These are phyloP conservation scores for Perkinsus marinus DNA, from an alignment of 169 alveolate genomes.

Conservation along the genomic window DNA sequence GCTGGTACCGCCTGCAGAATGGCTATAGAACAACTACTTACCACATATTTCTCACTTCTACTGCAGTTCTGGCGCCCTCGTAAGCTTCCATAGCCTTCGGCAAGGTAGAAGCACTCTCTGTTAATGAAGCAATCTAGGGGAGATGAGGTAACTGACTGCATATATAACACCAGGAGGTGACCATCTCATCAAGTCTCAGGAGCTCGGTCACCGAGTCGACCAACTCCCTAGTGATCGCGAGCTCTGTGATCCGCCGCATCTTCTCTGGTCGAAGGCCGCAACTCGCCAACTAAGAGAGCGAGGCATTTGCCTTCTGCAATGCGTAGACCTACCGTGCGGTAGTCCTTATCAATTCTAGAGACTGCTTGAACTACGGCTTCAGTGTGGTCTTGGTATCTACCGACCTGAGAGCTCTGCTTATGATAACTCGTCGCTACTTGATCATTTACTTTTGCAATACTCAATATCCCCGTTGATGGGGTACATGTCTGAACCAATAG, in stretches of 20 bases:
- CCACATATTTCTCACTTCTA: neutral
- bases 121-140: too few species aligned
- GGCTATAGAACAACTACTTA: neutral
- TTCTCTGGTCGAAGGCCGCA: neutral
- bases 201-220: neutral
- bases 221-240: neutral
- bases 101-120: too few species aligned
- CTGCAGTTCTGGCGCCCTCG: neutral
- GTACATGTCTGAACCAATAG: neutral
- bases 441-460: neutral
- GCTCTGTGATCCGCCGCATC: neutral
- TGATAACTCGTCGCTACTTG: neutral
- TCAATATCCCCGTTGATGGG: neutral
- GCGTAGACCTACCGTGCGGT: too few species aligned
- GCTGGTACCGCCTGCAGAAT: neutral
- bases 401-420: neutral
- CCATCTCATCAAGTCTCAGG: neutral
- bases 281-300: neutral
- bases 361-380: neutral
- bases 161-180: neutral
- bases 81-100: neutral
- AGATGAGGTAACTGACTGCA: neutral
- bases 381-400: neutral
- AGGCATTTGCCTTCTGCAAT: too few species aligned
- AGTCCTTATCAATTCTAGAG: too few species aligned